Conservation (phyloP, 306 rosid species). For the Fragaria vesca region DNA sequence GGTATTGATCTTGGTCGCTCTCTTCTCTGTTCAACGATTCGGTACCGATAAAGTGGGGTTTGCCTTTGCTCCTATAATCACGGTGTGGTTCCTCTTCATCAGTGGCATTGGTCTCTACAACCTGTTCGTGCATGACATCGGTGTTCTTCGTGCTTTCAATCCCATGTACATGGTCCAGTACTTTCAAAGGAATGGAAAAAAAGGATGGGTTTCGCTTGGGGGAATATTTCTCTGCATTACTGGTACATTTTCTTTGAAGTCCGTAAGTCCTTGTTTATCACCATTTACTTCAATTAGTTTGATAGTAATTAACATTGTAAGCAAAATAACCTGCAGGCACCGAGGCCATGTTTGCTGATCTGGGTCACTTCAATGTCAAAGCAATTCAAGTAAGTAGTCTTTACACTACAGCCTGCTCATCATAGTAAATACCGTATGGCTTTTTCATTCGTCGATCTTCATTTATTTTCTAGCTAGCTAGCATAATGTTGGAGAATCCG, state of each 20-base stretch:
- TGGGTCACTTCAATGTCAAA: conserved; percentile 75
- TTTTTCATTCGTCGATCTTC: background rate
- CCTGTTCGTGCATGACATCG: conserved; percentile 45
- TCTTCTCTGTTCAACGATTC: conserved; percentile 46
- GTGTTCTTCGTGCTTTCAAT: conserved; percentile 55
- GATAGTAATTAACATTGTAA: background rate
- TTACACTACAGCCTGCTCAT: background rate
- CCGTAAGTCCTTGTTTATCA: background rate
- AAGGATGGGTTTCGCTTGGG: conserved; percentile 62
- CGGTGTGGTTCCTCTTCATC: conserved; percentile 53
- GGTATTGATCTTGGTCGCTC: conserved; percentile 38
- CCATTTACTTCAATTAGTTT: background rate
- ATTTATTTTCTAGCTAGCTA: background rate
- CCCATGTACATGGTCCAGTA: conserved; percentile 44
- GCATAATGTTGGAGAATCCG: background rate
- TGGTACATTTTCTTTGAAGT: conserved; percentile 20
- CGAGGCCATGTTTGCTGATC: conserved; percentile 95
- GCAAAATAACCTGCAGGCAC: conserved; percentile 40
- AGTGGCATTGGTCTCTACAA: conserved; percentile 58
- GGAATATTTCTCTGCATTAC: conserved; percentile 62
- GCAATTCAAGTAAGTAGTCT: conserved; percentile 62
- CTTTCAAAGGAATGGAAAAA: conserved; percentile 47
- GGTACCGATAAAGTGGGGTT: conserved; percentile 70
- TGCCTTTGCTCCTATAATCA: conserved; percentile 51
- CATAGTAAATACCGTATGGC: background rate